phyloP scores from a whole-genome alignment of 306 rosid species.

The Luffa aegyptiaca region DNA sequence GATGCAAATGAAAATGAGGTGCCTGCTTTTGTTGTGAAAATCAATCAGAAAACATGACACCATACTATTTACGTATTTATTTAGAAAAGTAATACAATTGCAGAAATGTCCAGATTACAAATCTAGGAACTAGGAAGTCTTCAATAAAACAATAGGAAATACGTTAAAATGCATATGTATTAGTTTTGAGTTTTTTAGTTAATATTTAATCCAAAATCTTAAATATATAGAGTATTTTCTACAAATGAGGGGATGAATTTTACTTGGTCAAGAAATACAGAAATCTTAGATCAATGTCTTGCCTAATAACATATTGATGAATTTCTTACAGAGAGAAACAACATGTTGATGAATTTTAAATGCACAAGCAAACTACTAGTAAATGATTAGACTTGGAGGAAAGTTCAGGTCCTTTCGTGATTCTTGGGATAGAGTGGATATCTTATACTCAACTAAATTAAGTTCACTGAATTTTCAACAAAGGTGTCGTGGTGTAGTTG shows the following conservation, averaged over 20 bases:
- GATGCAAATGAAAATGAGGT: conserved; percentile 50
- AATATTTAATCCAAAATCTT: neutral
- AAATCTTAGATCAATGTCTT: neutral
- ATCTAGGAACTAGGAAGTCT: neutral
- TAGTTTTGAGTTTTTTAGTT: neutral
- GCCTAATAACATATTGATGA: neutral
- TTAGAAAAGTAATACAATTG: neutral
- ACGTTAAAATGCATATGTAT: neutral
- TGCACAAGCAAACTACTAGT: neutral
- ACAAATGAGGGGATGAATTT: neutral
- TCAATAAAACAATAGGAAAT: neutral
- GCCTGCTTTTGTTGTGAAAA: conserved; percentile 30
- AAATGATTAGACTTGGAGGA: neutral
- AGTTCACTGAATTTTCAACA: neutral
- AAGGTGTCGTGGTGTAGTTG: conserved; percentile 47
- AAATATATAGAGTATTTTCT: neutral
- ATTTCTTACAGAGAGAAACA: neutral
- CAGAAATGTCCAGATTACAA: neutral
- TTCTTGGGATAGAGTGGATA: neutral
- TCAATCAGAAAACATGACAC: neutral
- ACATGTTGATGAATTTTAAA: neutral
- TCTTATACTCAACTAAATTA: neutral
- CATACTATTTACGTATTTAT: neutral
- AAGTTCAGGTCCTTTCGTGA: neutral
- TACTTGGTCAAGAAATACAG: neutral